Conservation (phyloP, 495 filamentous ascomycete species). For the Annulohypoxylon bovei region DNA sequence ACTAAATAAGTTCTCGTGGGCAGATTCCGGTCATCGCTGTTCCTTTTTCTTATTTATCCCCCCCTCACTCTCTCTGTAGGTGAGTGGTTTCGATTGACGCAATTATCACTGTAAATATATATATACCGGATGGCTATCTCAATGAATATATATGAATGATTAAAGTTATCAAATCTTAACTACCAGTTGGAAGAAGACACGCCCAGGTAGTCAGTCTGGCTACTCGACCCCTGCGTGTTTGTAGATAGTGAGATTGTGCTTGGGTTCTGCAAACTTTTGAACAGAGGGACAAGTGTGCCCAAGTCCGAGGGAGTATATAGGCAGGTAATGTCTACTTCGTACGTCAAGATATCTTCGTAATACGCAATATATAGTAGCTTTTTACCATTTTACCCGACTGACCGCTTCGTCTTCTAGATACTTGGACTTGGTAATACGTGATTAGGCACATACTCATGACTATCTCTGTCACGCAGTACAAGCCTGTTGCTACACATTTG, state of each 20-base stretch:
- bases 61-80: background rate
- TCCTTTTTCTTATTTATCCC: background rate
- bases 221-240: background rate
- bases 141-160: background rate
- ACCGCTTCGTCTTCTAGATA: background rate
- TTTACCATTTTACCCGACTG: background rate
- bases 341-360: background rate
- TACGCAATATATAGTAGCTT: constrained; percentile 9
- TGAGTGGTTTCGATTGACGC: background rate
- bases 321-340: constrained; percentile 10
- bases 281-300: background rate
- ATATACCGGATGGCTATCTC: background rate
- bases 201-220: background rate
- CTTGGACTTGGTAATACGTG: constrained; percentile 3
- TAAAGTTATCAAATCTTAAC: background rate
- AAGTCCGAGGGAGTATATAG: background rate
- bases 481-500: background rate
- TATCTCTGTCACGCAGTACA: constrained; percentile 1
- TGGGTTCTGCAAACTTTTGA: background rate
- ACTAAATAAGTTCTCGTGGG: background rate
- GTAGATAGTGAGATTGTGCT: background rate
- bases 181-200: background rate
- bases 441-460: background rate
- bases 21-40: background rate
- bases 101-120: background rate